phyloP scores from a whole-genome alignment of 2,329 filamentous ascomycete species.

The Aspergillus piperis region DNA sequence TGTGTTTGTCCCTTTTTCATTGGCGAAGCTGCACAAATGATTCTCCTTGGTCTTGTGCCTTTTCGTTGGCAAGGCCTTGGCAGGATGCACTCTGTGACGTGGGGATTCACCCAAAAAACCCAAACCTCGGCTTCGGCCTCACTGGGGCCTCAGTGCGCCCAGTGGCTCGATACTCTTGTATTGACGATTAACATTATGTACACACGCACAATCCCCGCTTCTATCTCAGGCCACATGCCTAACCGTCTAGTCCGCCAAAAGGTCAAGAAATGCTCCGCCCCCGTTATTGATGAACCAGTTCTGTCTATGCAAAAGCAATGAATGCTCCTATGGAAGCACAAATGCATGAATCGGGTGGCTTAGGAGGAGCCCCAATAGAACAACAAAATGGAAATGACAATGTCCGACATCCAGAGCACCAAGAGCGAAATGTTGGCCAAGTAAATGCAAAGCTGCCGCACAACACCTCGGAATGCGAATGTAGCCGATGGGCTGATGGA shows the following conservation, averaged over 20 bases:
- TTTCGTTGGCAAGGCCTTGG: too few relatives aligned
- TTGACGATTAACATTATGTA: conserved; percentile 26
- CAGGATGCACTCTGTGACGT: too few relatives aligned
- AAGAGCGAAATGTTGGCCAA: neutral
- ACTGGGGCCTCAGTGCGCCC: neutral
- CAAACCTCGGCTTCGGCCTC: neutral
- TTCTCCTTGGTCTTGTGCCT: too few relatives aligned
- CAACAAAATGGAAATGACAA: conserved; percentile 3
- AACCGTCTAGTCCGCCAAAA: conserved; percentile 23
- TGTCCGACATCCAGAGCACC: neutral
- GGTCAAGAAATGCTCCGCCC: conserved; percentile 13
- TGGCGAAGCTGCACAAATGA: too few relatives aligned
- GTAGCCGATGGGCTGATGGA: neutral
- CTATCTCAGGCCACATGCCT: conserved; percentile 14
- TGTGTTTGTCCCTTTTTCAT: too few relatives aligned
- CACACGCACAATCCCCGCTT: conserved; percentile 15
- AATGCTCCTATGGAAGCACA: conserved; percentile 6
- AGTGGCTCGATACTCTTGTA: conserved; percentile 1
- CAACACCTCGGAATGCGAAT: conserved; percentile 23
- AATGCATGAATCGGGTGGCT: neutral
- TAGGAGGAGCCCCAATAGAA: neutral
- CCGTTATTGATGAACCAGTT: conserved; percentile 6
- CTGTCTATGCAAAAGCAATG: conserved; percentile 19
- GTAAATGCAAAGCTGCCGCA: conserved; percentile 2
- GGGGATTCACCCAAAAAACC: neutral